phyloP scores from a whole-genome alignment of 345 rosid species.

The Syzygium aromaticum region DNA sequence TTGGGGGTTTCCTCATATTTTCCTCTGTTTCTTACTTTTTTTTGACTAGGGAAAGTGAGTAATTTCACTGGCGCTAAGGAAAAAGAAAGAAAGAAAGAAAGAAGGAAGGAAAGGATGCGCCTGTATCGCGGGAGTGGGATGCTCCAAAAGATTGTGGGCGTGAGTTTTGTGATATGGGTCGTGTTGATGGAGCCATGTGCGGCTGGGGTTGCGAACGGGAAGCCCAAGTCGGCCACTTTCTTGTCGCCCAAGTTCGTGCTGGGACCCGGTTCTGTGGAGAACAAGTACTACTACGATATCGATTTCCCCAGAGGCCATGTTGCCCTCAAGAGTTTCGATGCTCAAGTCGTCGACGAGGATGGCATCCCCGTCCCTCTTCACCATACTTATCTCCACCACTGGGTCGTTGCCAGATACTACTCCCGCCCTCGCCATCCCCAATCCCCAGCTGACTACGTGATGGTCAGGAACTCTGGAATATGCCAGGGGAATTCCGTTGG shows the following conservation, averaged over 20 bases:
- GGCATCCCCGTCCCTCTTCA: slow-evolving; percentile 67
- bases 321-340: slow-evolving; percentile 58
- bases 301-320: slow-evolving; percentile 86
- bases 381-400: slow-evolving; percentile 90
- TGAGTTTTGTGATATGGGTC: neutral
- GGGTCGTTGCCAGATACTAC: slow-evolving; percentile 53
- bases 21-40: neutral
- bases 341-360: slow-evolving; percentile 58
- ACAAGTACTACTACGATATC: slow-evolving; percentile 34
- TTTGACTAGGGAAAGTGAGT: neutral
- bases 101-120: neutral
- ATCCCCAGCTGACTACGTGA: slow-evolving; percentile 9
- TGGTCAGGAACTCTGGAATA: slow-evolving; percentile 47
- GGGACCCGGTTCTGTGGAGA: slow-evolving; percentile 71
- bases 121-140: neutral
- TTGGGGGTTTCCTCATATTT: neutral
- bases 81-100: neutral
- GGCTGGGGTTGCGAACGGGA: neutral
- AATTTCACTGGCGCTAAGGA: neutral
- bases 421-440: neutral
- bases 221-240: slow-evolving; percentile 22
- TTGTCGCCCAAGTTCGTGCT: slow-evolving; percentile 63
- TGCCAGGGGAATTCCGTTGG: slow-evolving; percentile 33
- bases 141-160: neutral
- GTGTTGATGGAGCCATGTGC: neutral